Evolutionary conservation across 2,329 filamentous ascomycete genomes (phyloP).

Genomic region (Ophiosphaerella narmari): DNA sequence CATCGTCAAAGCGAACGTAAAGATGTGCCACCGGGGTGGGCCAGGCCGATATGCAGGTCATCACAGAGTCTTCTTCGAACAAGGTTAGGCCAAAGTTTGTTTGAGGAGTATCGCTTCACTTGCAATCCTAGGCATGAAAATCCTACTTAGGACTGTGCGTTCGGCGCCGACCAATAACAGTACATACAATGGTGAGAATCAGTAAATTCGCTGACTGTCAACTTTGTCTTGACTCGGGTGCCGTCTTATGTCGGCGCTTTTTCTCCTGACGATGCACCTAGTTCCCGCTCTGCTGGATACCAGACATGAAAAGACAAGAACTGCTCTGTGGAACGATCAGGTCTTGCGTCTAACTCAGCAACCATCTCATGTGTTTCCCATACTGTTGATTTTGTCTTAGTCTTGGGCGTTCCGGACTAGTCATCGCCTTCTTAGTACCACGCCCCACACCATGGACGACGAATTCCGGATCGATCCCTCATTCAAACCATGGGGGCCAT

Average conservation of each 20-base stretch:
- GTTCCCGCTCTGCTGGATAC: slow-evolving; percentile 14
- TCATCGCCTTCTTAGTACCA: neutral
- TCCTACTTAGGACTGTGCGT: slow-evolving; percentile 2
- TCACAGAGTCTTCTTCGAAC: slow-evolving; percentile 6
- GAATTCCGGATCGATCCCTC: slow-evolving; percentile 22
- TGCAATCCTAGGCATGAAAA: slow-evolving; percentile 2
- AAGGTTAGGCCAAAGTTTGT: slow-evolving; percentile 1
- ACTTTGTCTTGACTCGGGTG: slow-evolving; percentile 25
- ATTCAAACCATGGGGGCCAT: slow-evolving; percentile 31
- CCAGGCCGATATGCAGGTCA: slow-evolving; percentile 11
- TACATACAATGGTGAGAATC: neutral
- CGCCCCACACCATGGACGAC: slow-evolving; percentile 14
- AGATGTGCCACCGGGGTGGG: neutral
- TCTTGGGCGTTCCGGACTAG: neutral
- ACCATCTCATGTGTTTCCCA: neutral
- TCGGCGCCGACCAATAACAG: slow-evolving; percentile 3
- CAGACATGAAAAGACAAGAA: slow-evolving; percentile 14
- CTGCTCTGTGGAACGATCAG: too few relatives aligned
- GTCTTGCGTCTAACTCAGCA: neutral
- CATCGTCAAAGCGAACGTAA: slow-evolving; percentile 5
- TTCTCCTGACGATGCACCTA: slow-evolving; percentile 19
- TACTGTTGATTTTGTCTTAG: neutral
- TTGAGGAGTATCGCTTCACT: slow-evolving; percentile 12
- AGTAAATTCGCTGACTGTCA: slow-evolving; percentile 7
- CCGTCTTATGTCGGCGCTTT: slow-evolving; percentile 12